Evolutionary conservation across 306 rosid species (phyloP).

Genomic region (Acacia confusa): DNA sequence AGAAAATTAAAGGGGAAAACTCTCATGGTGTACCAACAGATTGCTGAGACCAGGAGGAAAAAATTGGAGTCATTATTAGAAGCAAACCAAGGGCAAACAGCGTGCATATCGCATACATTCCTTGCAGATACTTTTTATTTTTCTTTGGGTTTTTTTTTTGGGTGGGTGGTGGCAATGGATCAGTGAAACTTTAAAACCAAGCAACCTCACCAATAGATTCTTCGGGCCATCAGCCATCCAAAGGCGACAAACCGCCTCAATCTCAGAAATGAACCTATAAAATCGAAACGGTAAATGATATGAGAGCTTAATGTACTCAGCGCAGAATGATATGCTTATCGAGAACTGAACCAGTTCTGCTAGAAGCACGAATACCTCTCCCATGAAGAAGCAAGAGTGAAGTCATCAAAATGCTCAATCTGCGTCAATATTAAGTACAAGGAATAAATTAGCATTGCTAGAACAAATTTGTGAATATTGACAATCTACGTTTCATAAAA

Average conservation of each 20-base stretch:
- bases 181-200: slow-evolving; percentile 17
- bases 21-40: not conserved
- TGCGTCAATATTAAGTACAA: slow-evolving; percentile 33
- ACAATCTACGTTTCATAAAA: not conserved
- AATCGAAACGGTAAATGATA: not conserved
- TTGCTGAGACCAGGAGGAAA: not conserved
- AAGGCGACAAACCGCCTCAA: slow-evolving; percentile 83
- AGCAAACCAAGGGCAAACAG: not conserved
- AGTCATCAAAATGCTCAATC: slow-evolving; percentile 96
- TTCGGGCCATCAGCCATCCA: slow-evolving; percentile 88
- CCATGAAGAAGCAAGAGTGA: slow-evolving; percentile 96
- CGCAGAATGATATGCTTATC: not conserved
- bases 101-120: not conserved
- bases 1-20: not conserved
- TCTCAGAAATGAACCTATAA: slow-evolving; percentile 87
- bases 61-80: not conserved
- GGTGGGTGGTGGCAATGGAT: not conserved
- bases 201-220: slow-evolving; percentile 70
- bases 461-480: not conserved
- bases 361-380: slow-evolving; percentile 61
- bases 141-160: too few relatives aligned
- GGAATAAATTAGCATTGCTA: not conserved
- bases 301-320: not conserved
- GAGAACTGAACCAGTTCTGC: slow-evolving; percentile 19
- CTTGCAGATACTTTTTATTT: not conserved